Percentiles rank a stretch among this genome's conserved stretches.
Evolutionary conservation across 306 rosid species (phyloP).

Genomic region (Prunus dulcis): DNA sequence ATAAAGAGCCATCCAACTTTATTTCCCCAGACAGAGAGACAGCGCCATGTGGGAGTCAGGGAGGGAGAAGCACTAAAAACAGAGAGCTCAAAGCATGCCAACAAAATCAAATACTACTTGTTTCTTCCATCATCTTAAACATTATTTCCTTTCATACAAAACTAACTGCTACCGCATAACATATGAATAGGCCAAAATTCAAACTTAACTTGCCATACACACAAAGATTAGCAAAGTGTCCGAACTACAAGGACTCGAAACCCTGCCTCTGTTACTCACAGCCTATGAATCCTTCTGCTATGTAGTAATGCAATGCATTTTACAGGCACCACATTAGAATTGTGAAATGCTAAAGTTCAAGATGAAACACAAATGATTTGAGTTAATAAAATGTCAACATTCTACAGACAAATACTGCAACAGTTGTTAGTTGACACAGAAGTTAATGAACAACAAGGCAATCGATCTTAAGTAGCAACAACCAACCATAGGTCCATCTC

Average conservation of each 20-base stretch:
- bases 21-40: neutral
- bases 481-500: neutral
- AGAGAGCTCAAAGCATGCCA: slow-evolving; percentile 4
- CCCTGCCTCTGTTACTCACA: neutral
- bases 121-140: neutral
- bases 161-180: neutral
- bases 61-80: neutral
- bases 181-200: no score
- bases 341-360: neutral
- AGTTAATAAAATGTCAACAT: neutral
- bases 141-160: neutral
- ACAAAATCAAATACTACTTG: slow-evolving; percentile 3
- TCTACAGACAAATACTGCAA: neutral
- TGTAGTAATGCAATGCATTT: neutral
- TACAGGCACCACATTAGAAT: neutral
- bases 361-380: neutral
- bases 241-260: neutral
- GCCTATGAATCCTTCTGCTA: neutral
- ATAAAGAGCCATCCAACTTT: neutral
- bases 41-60: neutral
- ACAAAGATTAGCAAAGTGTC: no score
- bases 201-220: neutral
- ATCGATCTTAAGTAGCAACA: neutral
- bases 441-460: neutral
- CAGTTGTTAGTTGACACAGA: neutral